Conservation (phyloP, 768 basidiomycete genomes). For the Boletus vinaceobasis region DNA sequence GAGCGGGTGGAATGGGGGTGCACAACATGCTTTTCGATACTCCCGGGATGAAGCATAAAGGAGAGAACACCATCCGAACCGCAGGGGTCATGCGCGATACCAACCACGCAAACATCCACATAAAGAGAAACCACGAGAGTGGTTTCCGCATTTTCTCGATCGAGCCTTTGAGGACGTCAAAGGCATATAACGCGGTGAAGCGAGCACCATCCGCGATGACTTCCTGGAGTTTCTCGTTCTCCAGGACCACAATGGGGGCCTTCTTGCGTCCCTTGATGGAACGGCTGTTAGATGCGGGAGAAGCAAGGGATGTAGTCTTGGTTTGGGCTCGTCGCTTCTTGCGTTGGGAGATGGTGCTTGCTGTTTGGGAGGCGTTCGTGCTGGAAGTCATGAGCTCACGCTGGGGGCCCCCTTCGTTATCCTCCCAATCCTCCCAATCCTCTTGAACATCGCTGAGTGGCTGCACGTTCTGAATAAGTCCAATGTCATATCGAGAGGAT, state of each 20-base stretch:
- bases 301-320: conserved; percentile 21
- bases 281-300: conserved; percentile 19
- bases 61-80: conserved; percentile 48
- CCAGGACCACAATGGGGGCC: conserved; percentile 21
- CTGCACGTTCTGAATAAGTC: not conserved
- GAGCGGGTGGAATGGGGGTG: conserved; percentile 13
- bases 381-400: conserved; percentile 3
- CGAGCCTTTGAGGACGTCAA: conserved; percentile 47
- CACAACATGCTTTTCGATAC: conserved; percentile 51
- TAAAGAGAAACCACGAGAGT: conserved; percentile 49
- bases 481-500: not conserved
- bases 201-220: conserved; percentile 21
- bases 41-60: conserved; percentile 61
- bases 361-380: conserved; percentile 2
- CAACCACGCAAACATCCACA: conserved; percentile 49
- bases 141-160: conserved; percentile 53
- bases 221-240: conserved; percentile 24
- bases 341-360: conserved; percentile 18
- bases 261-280: conserved; percentile 26
- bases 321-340: conserved; percentile 29
- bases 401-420: conserved; percentile 9
- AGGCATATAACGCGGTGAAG: conserved; percentile 37
- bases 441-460: conserved; percentile 4
- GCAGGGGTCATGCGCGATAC: conserved; percentile 39
- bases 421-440: conserved; percentile 37